Base-by-base conservation (phyloP, 495 filamentous ascomycete genomes). In the Penicillium chermesinum region DNA sequence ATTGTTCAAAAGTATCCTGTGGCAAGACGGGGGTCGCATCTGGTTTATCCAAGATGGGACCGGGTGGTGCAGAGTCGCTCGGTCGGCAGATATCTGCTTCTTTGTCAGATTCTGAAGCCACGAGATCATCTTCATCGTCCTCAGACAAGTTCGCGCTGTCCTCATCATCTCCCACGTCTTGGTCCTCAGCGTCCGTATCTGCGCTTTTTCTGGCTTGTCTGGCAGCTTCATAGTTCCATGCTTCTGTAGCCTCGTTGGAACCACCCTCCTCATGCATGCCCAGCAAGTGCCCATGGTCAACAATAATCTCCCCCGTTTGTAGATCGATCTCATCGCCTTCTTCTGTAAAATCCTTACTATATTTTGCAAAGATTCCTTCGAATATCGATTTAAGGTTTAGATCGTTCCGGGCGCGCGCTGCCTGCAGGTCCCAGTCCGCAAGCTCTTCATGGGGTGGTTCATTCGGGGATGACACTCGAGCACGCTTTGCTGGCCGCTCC, bases 351-450 rank as follows among this genome's bases (percentile, higher is more conserved):
- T 96, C 85, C 55, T 77, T 79, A 16, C 75, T 80, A 62, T 96
- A 98, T 64, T 93, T 95, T 21, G 81, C 78, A 57, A 96, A 95
- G 32, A 98, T 95, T 37, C 72, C 61, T 57, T 96, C 90, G 55
- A 93, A 95, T 2, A 81, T 77, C 9, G 80, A 83, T 70, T 91
- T 91, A 10, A 96, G 77, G 35, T 77, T 81, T 37, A 69, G 63
- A 27, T 82, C 80, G 48, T 87, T 85, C 44, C 73, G 75, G 6
- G 72, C 74, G 50, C 80, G 81, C 33, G 75, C 78, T 48, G 73
- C 70, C 50, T 81, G 67, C 10, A 87, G 65, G 49, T 81, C 74
- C 25, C 66, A 49, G 10, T 66, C 56, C 16, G 62, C 54, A 0
- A 48, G 5, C 41, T 74, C 70, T 44, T 72, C 64, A 36, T 75